phyloP scores from a whole-genome alignment of 495 filamentous ascomycete species.

The Penicillium tannophilum region DNA sequence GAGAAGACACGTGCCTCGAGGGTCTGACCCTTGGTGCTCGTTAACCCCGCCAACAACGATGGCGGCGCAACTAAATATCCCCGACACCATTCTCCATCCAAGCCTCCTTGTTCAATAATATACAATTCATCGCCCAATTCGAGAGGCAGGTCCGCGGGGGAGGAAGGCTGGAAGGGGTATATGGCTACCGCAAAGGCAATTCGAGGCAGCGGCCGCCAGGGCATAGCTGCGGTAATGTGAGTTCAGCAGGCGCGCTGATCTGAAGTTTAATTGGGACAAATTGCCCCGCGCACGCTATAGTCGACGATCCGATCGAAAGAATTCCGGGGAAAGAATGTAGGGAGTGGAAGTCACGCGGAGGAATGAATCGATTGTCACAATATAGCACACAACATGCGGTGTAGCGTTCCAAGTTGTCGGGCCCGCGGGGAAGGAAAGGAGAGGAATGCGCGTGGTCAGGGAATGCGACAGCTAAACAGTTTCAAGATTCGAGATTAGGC shows the following conservation, averaged over 20 bases:
- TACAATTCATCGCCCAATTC: conserved; percentile 98
- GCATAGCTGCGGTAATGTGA: conserved; percentile 59
- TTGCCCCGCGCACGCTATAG: conserved; percentile 13
- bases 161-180: conserved; percentile 85
- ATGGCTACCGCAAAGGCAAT: conserved; percentile 97
- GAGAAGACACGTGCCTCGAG: conserved; percentile 95
- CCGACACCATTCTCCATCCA: conserved; percentile 84
- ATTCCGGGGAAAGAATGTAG: conserved; percentile 11
- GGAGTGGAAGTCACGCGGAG: conserved; percentile 24
- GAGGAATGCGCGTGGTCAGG: conserved; percentile 30
- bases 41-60: conserved; percentile 87
- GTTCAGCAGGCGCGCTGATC: conserved; percentile 6
- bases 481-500: conserved; percentile 20
- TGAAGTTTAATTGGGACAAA: conserved; percentile 1
- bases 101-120: conserved; percentile 94
- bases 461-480: conserved; percentile 27
- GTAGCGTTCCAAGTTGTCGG: conserved; percentile 12
- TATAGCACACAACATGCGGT: conserved; percentile 40
- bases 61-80: conserved; percentile 95
- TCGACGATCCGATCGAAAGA: conserved; percentile 22
- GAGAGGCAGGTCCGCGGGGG: conserved; percentile 89
- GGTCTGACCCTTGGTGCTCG: conserved; percentile 87
- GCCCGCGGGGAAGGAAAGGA: conserved; percentile 15
- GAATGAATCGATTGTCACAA: conserved; percentile 31
- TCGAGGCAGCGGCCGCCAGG: conserved; percentile 94